A percentile compares a stretch with the other conserved stretches of the same genome.
These are phyloP conservation scores for Betula pendula DNA, from an alignment of 306 rosid genomes.

Conservation along the genomic window DNA sequence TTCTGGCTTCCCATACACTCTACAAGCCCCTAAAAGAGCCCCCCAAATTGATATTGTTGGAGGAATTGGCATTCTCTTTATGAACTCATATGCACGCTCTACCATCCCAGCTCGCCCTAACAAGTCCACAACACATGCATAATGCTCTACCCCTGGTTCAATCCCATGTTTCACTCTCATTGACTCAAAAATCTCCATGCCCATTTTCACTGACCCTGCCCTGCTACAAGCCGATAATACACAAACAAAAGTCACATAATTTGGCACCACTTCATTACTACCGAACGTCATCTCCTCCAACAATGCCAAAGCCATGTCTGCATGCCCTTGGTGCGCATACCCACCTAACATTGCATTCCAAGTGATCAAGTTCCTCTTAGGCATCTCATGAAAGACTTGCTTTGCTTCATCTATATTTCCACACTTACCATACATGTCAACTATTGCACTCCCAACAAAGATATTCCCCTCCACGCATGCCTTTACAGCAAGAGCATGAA, in stretches of 20 bases:
- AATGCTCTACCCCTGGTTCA: slow-evolving; percentile 83
- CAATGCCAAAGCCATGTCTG: slow-evolving; percentile 59
- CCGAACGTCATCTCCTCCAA: slow-evolving; percentile 56
- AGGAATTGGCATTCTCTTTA: slow-evolving; percentile 60
- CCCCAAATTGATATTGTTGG: slow-evolving; percentile 89
- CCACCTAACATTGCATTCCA: slow-evolving; percentile 83
- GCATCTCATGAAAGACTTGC: slow-evolving; percentile 55
- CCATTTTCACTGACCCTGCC: slow-evolving; percentile 71
- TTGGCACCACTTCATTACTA: slow-evolving; percentile 38
- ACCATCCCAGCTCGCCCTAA: slow-evolving; percentile 83
- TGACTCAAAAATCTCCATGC: slow-evolving; percentile 63
- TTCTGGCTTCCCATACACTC: slow-evolving; percentile 65
- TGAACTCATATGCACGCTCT: slow-evolving; percentile 74
- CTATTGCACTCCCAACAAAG: slow-evolving; percentile 81
- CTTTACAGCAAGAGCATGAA: slow-evolving; percentile 72
- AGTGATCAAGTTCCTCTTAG: slow-evolving; percentile 58
- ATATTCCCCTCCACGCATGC: slow-evolving; percentile 68
- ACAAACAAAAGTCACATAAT: slow-evolving; percentile 72
- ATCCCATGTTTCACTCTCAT: slow-evolving; percentile 58
- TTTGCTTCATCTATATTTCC: slow-evolving; percentile 67
- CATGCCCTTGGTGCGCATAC: slow-evolving; percentile 72
- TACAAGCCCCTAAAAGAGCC: slow-evolving; percentile 80
- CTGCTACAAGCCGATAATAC: slow-evolving; percentile 77
- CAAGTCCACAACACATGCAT: slow-evolving; percentile 76
- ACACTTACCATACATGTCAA: slow-evolving; percentile 92